Base-by-base conservation (phyloP, 108 stramenopile genomes). In the Nannochloropsis oceanica region DNA sequence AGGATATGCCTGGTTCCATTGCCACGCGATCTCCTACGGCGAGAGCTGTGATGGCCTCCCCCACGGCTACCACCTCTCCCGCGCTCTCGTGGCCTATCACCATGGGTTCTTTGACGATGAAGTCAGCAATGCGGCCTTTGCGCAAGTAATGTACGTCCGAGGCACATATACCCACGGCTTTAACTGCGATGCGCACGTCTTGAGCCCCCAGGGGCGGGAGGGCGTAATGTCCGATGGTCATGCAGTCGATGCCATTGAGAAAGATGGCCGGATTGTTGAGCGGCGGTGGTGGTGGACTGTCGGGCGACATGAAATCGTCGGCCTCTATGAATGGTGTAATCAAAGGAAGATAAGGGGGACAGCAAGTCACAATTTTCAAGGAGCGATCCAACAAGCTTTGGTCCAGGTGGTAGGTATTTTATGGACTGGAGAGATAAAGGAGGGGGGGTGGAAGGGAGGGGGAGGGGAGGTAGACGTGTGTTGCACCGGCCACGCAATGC, bases 131-230 rank as follows among this genome's bases (percentile, higher is more conserved):
- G 9, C 87, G 89, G 81, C 88, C 88, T 85, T 89, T 88, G 50
- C 80, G 87, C 25, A 87, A 85, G 88, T 90, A 90, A 59, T 90
- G 89, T 13, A 90, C 89, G 25, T 90, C 89, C 80, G 86, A 87
- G 50, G 88, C 89, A 43, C 89, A 90, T 26, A 90, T 90, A n/a
- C 89, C 89, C 44, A 90, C 88, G 80, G 88, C 88, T 11, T 85
- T 85, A 1, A 89, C 79, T 73, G 59, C 59, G n/a, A 73, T 73
- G 10, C 59, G 59, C n/a, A 73, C 59, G 59, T 73, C 59, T 18
- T 73, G 2, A 7, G 18, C 59, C 10, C 59, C 59, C 59, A 73
- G 59, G n/a, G 59, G 59, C 10, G 59, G 59, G 7, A 73, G 2
- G 18, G 18, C 59, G 59, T 73, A 73, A 73, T 73, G 18, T 73